Conservation (phyloP, 805 yeast genomes). For the Wickerhamiella vanderwaltii region DNA sequence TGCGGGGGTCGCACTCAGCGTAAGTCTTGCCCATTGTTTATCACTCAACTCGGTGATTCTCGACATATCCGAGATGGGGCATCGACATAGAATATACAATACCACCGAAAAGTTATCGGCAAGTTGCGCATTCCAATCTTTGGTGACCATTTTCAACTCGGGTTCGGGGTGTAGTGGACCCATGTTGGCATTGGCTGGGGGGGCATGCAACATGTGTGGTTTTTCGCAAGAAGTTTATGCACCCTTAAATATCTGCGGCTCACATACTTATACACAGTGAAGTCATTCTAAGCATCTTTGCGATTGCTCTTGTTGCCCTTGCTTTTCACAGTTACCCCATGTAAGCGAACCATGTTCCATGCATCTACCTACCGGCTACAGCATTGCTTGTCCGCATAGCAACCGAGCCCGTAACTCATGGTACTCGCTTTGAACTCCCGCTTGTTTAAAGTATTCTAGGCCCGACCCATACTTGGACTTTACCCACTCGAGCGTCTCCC, state of each 20-base stretch:
- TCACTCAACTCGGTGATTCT: neutral
- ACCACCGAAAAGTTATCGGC: conserved; percentile 7
- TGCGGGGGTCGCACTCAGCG: neutral
- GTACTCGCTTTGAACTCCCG: conserved; percentile 4
- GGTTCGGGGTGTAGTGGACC: too few relatives aligned
- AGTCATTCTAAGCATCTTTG: too few relatives aligned
- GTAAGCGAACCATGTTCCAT: neutral
- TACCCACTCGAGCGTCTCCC: conserved; percentile 44
- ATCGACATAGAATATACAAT: conserved; percentile 3
- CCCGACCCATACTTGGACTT: conserved; percentile 43
- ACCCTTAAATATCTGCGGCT: too few relatives aligned
- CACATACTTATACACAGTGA: too few relatives aligned
- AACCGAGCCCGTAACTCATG: neutral
- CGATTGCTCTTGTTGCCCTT: too few relatives aligned
- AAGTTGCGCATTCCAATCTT: too few relatives aligned
- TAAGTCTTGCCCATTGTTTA: neutral
- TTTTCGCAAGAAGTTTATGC: too few relatives aligned
- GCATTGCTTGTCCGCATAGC: neutral
- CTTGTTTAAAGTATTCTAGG: conserved; percentile 33
- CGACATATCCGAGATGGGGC: conserved; percentile 1
- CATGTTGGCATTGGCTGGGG: too few relatives aligned
- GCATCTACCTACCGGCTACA: neutral
- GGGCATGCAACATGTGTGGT: too few relatives aligned
- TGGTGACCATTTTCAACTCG: too few relatives aligned
- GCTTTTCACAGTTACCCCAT: too few relatives aligned